A percentile compares a stretch with the other conserved stretches of the same genome.
phyloP scores from a whole-genome alignment of 257 asterid genomes.

The Thymus mandschuricus region DNA sequence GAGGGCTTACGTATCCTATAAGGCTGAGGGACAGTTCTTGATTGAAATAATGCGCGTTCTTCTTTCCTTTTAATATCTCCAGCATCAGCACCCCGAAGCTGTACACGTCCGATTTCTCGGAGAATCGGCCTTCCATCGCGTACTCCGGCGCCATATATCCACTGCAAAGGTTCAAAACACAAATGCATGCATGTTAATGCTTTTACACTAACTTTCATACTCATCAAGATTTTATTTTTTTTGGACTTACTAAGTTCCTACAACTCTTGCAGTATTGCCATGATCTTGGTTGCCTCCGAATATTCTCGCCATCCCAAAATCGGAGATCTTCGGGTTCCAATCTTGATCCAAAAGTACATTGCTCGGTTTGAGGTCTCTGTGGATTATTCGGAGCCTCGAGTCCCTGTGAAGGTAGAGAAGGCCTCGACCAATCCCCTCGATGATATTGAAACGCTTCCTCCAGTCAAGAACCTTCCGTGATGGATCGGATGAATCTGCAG shows the following conservation, averaged over 20 bases:
- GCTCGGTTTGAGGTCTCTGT: conserved; percentile 68
- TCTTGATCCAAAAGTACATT: conserved; percentile 65
- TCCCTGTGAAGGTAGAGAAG: conserved; percentile 70
- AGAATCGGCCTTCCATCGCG: conserved; percentile 57
- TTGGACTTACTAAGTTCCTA: conserved; percentile 69
- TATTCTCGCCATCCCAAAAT: conserved; percentile 70
- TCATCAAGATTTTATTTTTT: neutral
- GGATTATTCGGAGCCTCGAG: conserved; percentile 64
- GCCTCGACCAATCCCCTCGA: conserved; percentile 69
- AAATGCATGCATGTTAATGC: too few species aligned
- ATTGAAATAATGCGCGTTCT: conserved; percentile 56
- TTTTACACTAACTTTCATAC: too few species aligned
- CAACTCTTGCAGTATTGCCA: conserved; percentile 58
- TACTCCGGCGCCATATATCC: conserved; percentile 82
- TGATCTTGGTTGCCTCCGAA: conserved; percentile 59
- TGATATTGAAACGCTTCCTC: conserved; percentile 50
- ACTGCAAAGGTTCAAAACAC: conserved; percentile 29
- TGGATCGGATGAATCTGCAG: conserved; percentile 35
- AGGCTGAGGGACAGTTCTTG: conserved; percentile 55
- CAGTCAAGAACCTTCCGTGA: conserved; percentile 45
- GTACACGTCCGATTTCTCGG: conserved; percentile 33
- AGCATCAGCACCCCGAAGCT: conserved; percentile 53
- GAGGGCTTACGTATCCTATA: conserved; percentile 54
- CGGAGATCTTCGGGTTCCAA: conserved; percentile 70
- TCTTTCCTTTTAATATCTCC: conserved; percentile 61